Evolutionary conservation across 352 stramenopile genomes (phyloP).

Genomic region (Globisporangium paddicum): DNA sequence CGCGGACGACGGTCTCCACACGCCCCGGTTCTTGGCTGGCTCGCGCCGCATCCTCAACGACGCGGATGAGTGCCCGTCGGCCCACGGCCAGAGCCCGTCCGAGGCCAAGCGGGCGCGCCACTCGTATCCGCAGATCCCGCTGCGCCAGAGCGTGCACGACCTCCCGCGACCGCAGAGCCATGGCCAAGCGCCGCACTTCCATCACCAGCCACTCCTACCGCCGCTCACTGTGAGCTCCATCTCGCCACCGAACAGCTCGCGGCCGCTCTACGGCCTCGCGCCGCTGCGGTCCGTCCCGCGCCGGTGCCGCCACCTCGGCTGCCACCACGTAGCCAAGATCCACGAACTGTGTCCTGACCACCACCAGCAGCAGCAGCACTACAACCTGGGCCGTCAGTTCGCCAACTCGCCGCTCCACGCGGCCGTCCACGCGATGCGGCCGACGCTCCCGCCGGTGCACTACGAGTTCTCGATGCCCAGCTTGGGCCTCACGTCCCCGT

Average conservation of each 20-base stretch:
- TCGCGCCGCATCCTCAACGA: conserved; percentile 10
- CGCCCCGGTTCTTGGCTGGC: not conserved
- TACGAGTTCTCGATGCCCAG: conserved; percentile 16
- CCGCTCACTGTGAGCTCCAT: conserved; percentile 29
- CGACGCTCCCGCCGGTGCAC: conserved; percentile 6
- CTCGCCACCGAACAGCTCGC: conserved; percentile 40
- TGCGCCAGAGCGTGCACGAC: conserved; percentile 12
- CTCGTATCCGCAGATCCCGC: conserved; percentile 7
- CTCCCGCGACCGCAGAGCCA: conserved; percentile 10
- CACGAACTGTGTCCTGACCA: conserved; percentile 63
- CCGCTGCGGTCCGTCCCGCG: conserved; percentile 32
- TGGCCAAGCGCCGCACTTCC: not conserved
- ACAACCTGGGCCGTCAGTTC: not conserved
- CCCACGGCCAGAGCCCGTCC: conserved; percentile 2
- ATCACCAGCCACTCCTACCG: conserved; percentile 24
- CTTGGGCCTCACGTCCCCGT: conserved; percentile 8
- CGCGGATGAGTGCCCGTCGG: not conserved
- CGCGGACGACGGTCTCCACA: not conserved
- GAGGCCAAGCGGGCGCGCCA: conserved; percentile 7
- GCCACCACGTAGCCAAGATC: conserved; percentile 63
- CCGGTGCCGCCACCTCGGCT: conserved; percentile 45
- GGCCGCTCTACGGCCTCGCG: conserved; percentile 27
- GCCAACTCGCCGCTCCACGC: not conserved
- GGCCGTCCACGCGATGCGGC: not conserved
- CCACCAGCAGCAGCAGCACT: conserved; percentile 29